Base-by-base conservation (phyloP, 2,329 filamentous ascomycete genomes). In the Tolypocladium capitatum region DNA sequence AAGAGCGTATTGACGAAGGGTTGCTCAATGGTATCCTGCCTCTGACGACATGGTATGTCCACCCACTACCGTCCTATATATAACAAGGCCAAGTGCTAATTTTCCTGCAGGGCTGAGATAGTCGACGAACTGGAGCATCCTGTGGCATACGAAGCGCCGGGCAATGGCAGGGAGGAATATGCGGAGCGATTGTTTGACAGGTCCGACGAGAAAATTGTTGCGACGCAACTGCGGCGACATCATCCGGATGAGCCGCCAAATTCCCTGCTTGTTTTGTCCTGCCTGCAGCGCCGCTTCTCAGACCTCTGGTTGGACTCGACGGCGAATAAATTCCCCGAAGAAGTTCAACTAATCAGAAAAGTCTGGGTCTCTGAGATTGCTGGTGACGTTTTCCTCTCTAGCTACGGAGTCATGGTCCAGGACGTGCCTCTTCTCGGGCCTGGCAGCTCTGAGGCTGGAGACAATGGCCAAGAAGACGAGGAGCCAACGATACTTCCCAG, bases 381-480 rank as follows among this genome's bases (percentile, higher is more conserved):
- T 2, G 59, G 56, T 32, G 63, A 66, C 14, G 51, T 60, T 21
- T 65, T 66, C 46, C 50, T 68, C 8, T 59, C 64, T 3, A 63
- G 58, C 18, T 60, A 62, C 33, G 65, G 63, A 16, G 57, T 65
- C 24, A 53, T 64, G 55, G 56, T 67, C 10, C 65, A 67, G 41
- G 58, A 64, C 28, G 52, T 55, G 10, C 56, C 56, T 11, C 49
- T 67, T 14, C 53, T 66, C 6, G 60, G 62, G 2, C 45, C 54
- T 2, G 43, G 46, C n/a, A 51, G 35, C 16, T 46, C 51, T 0
- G 52, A 53, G 4, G 41, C 45, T 1, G 48, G 45, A 5, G 46
- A 41, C 9, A 16, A 5, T 9, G 24, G 16, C 18, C 27, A 51
- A 5, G 47, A 48, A n/a, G 41, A 48, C 46, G 48, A 48, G 13